Base-by-base conservation (phyloP, 306 rosid genomes). In the Pterocarpus santalinus region DNA sequence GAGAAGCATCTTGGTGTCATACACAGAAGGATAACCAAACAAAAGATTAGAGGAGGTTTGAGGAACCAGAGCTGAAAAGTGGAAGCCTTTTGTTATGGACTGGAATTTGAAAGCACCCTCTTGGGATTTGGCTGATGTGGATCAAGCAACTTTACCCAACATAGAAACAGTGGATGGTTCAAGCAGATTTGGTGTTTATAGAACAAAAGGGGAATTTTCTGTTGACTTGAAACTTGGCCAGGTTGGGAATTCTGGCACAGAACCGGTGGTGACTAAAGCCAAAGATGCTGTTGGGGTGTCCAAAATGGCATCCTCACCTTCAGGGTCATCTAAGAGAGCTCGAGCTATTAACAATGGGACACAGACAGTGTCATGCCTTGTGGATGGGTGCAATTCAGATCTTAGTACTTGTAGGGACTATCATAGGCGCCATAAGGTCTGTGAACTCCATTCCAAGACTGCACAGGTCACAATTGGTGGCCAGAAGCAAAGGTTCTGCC, bases 211-310 rank as follows among this genome's bases (percentile, higher is more conserved):
- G 79, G 93, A 85, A 43, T 95, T 93, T 82, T 89, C 96, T 47
- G 91, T 95, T 56, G 99, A 95, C 81, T 89, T 95, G 96, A 93
- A 93, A 88, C 96, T 95, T 53, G 99, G 99, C 2, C 97, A 87
- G 46, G 87, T 89, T 63, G 87, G 90, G 41, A 83, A 79, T 79
- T 82, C 91, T 60, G 82, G 87, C 51, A 72, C 58, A 7, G 89
- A 86, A 64, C 60, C 84, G 63, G 76, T 58, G 49, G 8, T 34
- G 36, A 79, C 78, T 10, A 83, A 87, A 55, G 78, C 91, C 88
- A 89, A 87, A 86, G 82, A 68, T 41, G 81, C 75, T 69, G 75
- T 60, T 17, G 91, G 91, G 39, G 80, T 52, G 15, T 78, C 94
- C 22, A 93, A 85, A 78, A 72, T 85, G 65, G 47, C 88, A 43